Base-by-base conservation (phyloP, 805 yeast genomes). In the Starmera dryadoides region DNA sequence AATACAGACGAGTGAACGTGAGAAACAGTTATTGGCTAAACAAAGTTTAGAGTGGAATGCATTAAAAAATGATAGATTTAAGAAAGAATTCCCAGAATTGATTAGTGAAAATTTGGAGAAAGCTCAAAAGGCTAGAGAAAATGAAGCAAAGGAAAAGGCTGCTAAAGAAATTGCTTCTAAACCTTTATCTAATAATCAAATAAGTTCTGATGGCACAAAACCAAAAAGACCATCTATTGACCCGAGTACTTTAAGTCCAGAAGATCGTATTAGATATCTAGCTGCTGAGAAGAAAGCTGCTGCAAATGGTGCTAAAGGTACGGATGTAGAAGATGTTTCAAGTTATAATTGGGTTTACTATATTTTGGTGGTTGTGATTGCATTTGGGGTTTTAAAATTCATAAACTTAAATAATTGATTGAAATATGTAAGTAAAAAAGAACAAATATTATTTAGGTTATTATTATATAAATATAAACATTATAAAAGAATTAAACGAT, bases 81-180 rank as follows among this genome's bases (percentile, higher is more conserved):
- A 48, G 20, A 58, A 62, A 43, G 75, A 80, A 21, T 91, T 89
- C 56, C 84, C 88, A 1, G 94, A 86, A n/a, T 55, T 78, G 35
- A 72, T 71, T 12, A 68, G 60, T 16, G 58, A 63, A 32, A 58
- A 56, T 36, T 21, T 46, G 35, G 35, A 40, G 9, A 59, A 57
- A 38, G 36, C 57, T 25, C 42, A 41, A 23, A 53, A 56, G 34
- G 38, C 56, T 16, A 58, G 52, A 23, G 48, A 46, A 48, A 9
- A 6, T 21, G 23, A 6, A 6, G 23, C 23, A 6, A 44, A 33
- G 31, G 35, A 21, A 39, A 35, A 32, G 40, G 42, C 34, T 26
- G 6, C 29, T 12, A 35, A 45, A 33, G 33, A 33, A 29, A 36
- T 32, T 12, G 37, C 39, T n/a, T 41, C n/a, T n/a, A n/a, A n/a